These are phyloP conservation scores for Beauveria brongniartii DNA, from an alignment of 2,329 filamentous ascomycete genomes.

Conservation along the genomic window DNA sequence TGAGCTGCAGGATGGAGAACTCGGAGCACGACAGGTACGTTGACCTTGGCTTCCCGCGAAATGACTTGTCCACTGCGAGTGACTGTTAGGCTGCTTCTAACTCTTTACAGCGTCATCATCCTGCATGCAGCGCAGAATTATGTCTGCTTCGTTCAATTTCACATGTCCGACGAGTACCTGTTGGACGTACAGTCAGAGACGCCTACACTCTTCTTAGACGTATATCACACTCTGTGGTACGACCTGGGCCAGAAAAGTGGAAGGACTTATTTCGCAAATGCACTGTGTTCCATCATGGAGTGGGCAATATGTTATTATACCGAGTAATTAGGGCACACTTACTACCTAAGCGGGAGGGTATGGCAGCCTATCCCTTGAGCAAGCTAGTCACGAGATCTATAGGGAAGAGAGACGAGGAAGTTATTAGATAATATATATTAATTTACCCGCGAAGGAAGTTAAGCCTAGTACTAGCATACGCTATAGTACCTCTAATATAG, in stretches of 20 bases:
- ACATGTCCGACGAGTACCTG: neutral
- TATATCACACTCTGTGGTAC: neutral
- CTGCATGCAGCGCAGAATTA: neutral
- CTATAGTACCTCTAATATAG: no score
- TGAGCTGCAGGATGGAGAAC: neutral
- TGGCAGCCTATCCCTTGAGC: no score
- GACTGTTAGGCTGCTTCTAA: neutral
- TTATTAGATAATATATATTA: no score
- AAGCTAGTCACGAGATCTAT: no score
- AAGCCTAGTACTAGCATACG: no score
- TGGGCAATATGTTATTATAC: neutral
- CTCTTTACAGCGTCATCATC: neutral
- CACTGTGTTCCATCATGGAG: neutral
- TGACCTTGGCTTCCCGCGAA: neutral
- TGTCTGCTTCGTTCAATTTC: neutral
- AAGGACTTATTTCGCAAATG: neutral
- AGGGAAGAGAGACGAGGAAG: no score
- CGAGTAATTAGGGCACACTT: no score
- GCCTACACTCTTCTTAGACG: neutral
- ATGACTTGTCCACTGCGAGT: no score
- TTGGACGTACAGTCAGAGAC: neutral
- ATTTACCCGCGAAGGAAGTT: no score
- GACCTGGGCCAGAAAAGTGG: neutral
- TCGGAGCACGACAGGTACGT: neutral
- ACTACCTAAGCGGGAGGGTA: no score